These are phyloP conservation scores for Lecanicillium sp. DNA, from an alignment of 2,329 filamentous ascomycete genomes.

Conservation along the genomic window DNA sequence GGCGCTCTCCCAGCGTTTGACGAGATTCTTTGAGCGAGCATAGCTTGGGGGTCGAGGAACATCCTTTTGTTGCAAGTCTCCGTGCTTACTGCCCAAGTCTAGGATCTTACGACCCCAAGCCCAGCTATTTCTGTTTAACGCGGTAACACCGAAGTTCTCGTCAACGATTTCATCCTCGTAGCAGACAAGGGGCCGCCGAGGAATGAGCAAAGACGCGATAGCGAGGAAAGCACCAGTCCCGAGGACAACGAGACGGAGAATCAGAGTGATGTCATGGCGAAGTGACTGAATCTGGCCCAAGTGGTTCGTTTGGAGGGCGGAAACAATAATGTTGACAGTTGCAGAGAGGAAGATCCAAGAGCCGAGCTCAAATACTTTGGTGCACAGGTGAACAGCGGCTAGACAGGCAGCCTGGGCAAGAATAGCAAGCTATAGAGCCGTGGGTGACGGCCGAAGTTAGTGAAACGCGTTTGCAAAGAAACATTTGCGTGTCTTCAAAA, in stretches of 20 bases:
- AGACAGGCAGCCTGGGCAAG: constrained; percentile 43
- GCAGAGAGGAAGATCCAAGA: constrained; percentile 41
- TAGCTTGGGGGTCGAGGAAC: constrained; percentile 52
- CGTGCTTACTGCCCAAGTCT: constrained; percentile 44
- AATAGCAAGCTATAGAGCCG: constrained; percentile 34
- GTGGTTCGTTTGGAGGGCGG: constrained; percentile 35
- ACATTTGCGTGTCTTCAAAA: background rate
- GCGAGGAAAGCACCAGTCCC: constrained; percentile 34
- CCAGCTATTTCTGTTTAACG: constrained; percentile 56
- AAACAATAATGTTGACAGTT: constrained; percentile 32
- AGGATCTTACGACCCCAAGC: constrained; percentile 54
- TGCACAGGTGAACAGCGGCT: constrained; percentile 38
- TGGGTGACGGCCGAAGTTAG: no score
- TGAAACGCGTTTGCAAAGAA: no score
- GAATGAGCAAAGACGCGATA: constrained; percentile 45
- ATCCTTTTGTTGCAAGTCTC: constrained; percentile 52
- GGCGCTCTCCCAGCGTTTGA: constrained; percentile 38
- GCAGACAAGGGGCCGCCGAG: constrained; percentile 60
- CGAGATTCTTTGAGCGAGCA: constrained; percentile 42
- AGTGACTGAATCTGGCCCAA: constrained; percentile 21
- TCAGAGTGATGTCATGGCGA: constrained; percentile 33
- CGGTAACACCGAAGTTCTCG: constrained; percentile 50
- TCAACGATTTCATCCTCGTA: constrained; percentile 53
- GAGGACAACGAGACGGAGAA: constrained; percentile 37
- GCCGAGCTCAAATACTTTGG: constrained; percentile 45